Base-by-base conservation (phyloP, 192 early-diverging fungal species). In the Backusella circina region DNA sequence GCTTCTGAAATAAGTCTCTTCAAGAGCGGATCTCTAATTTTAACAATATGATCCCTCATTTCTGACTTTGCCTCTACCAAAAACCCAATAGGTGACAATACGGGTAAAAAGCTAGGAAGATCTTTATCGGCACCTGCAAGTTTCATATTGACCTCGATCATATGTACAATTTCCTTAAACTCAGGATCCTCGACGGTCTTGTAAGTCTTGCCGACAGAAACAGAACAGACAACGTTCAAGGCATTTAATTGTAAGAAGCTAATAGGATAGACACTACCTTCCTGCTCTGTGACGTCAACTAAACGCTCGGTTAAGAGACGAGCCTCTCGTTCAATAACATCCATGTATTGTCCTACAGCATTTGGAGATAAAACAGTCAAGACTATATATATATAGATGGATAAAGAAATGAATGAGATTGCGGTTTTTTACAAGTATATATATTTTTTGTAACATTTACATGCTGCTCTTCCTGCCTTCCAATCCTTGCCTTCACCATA, bases 111-210 rank as follows among this genome's bases (percentile, higher is more conserved):
- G 28, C 31, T 38, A 9, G 51, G 35, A 16, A 64, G 31, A 28
- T 73, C 71, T n/a, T 73, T 64, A 26, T 73, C 54, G 12, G 36
- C 15, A 33, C 51, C 54, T 13, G 71, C 71, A 64, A 64, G 57
- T 23, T 38, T 31, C 35, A 64, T 73, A 28, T 26, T 33, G 10
- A 61, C 51, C 7, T 54, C 35, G 2, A 64, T 36, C 16, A 54
- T 33, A 13, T 54, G 16, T 9, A 64, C 31, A 10, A 64, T 37
- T 15, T 54, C 10, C n/a, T 61, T 38, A 23, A 73, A 54, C 15
- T 61, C 51, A 16, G 71, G 71, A 30, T 73, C 51, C 2, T 73
- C 32, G 2, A 73, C 54, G 15, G 33, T 37, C 36, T 57, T 36
- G 35, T 47, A 73, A 26, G 16, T n/a, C 23, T 73, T 64, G 10